Evolutionary conservation across 805 yeast genomes (phyloP).

Genomic region (Wickerhamiella sorbophila): DNA sequence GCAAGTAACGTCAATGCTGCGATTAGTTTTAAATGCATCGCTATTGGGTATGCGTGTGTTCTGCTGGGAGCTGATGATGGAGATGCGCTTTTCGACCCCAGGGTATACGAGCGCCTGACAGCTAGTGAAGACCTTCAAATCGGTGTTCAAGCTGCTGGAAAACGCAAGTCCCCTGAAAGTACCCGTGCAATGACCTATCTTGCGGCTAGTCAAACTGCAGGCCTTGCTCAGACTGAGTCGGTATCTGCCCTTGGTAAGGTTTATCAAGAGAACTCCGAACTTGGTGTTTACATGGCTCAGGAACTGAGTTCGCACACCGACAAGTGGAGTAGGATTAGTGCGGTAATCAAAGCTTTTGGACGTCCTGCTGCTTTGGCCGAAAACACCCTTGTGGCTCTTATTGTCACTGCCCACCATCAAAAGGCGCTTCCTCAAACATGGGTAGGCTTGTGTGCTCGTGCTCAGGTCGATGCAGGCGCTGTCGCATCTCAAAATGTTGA

Average conservation of each 20-base stretch:
- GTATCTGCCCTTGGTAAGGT: background rate
- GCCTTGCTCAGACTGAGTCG: background rate
- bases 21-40: conserved; percentile 25
- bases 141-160: conserved; percentile 7
- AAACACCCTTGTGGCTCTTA: conserved; percentile 1
- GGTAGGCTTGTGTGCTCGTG: conserved; percentile 58
- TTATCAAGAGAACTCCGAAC: conserved; percentile 2
- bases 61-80: conserved; percentile 16
- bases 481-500: conserved; percentile 28
- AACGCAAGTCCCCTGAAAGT: background rate
- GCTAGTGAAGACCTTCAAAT: conserved; percentile 8
- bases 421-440: conserved; percentile 33
- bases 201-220: background rate
- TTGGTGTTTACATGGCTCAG: background rate
- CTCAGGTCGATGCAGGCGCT: conserved; percentile 48
- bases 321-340: background rate
- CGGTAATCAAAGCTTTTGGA: background rate
- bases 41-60: conserved; percentile 39
- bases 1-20: conserved; percentile 12
- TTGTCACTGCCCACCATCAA: conserved; percentile 1
- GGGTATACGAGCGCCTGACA: conserved; percentile 12
- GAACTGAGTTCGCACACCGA: background rate
- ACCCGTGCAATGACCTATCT: conserved; percentile 3
- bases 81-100: conserved; percentile 8
- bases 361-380: background rate